Percentiles rank a stretch among this genome's conserved stretches.
Conservation (phyloP, 1,139 yeast genomes). For the Blastobotrys proliferans region DNA sequence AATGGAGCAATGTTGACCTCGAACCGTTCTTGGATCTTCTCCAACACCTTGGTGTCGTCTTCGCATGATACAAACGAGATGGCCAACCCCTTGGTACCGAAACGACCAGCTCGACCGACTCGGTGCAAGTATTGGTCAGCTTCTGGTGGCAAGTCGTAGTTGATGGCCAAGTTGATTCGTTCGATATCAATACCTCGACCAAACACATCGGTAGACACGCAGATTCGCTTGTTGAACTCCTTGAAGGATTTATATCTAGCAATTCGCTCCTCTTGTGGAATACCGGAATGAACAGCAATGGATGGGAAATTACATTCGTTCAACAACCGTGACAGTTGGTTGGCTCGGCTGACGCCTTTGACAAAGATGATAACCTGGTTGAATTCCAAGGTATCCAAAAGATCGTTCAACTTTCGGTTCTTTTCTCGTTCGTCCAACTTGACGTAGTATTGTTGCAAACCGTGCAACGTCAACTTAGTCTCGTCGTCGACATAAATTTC, state of each 20-base stretch:
- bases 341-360: conserved; percentile 86
- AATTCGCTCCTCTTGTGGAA: conserved; percentile 97
- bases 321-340: conserved; percentile 83
- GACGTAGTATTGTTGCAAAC: conserved; percentile 93
- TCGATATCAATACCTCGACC: conserved; percentile 99
- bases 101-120: conserved; percentile 99
- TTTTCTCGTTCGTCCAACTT: conserved; percentile 88
- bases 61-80: conserved; percentile 82
- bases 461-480: conserved; percentile 94
- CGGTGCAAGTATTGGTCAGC: conserved; percentile 98
- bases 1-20: conserved; percentile 92
- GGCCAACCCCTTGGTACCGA: conserved; percentile 98
- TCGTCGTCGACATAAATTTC: conserved; percentile 98
- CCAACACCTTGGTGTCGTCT: conserved; percentile 87
- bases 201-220: conserved; percentile 96
- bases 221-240: conserved; percentile 97
- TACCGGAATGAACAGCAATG: conserved; percentile 92
- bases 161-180: conserved; percentile 96
- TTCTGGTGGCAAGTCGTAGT: conserved; percentile 78
- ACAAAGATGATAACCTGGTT: conserved; percentile 98
- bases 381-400: conserved; percentile 91
- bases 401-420: conserved; percentile 88
- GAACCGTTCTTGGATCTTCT: conserved; percentile 93
- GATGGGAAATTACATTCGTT: conserved; percentile 96
- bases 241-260: conserved; percentile 94